phyloP scores from a whole-genome alignment of 768 basidiomycete genomes.

The Tylopilus plumbeoviolaceoides region DNA sequence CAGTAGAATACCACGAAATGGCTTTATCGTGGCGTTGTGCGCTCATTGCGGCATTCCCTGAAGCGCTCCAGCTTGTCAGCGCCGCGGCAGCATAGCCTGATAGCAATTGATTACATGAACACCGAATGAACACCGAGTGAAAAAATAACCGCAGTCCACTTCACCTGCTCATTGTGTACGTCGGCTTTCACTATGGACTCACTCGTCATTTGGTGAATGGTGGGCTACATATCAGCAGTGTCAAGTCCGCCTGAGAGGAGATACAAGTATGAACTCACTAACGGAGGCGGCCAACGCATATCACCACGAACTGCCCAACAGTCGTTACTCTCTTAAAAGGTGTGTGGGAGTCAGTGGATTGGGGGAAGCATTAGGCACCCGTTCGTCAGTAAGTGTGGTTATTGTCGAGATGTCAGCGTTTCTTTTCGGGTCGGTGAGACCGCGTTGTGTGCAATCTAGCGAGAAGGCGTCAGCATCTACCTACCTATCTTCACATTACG shows the following conservation, averaged over 20 bases:
- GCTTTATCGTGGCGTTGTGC: background rate
- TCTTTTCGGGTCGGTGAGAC: too few relatives aligned
- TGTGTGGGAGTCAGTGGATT: too few relatives aligned
- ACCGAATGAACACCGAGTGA: too few relatives aligned
- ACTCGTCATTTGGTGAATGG: background rate
- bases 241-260: background rate
- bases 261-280: background rate
- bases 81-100: background rate
- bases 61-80: background rate
- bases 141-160: background rate
- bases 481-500: too few relatives aligned
- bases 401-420: too few relatives aligned
- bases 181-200: background rate
- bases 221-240: background rate
- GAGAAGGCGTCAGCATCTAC: too few relatives aligned
- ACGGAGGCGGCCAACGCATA: background rate
- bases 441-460: too few relatives aligned
- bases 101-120: background rate
- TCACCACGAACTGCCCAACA: background rate
- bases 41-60: background rate
- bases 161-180: background rate
- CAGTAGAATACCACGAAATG: too few relatives aligned
- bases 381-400: too few relatives aligned
- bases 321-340: background rate
- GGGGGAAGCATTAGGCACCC: too few relatives aligned